Base-by-base conservation (phyloP, 2,329 filamentous ascomycete species). In the Hirsutella thompsonii region DNA sequence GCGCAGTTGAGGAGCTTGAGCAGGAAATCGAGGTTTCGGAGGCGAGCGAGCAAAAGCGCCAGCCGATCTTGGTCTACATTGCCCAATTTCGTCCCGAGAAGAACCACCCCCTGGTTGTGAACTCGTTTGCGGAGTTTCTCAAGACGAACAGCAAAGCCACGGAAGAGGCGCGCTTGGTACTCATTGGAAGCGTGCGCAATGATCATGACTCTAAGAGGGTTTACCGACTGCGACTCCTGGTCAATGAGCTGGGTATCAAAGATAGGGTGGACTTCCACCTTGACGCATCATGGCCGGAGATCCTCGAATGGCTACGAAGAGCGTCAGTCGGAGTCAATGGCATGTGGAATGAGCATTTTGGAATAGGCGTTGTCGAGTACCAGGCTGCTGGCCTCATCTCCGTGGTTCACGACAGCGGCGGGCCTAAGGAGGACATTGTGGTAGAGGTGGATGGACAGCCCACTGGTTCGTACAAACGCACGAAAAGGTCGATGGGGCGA, bases 301-400 rank as follows among this genome's bases (percentile, higher is more conserved):
- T 98, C 40, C 69, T 95, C 9, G 73, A 83, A 26, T 88, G 85
- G 76, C 68, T 96, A 45, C 68, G 76, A 40, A 78, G 69, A 46
- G 80, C 83, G 4, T 90, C 79, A 16, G 76, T 98, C 2, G 92
- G 92, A 38, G 88, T 94, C 23, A 98, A 98, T 52, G 87, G 84
- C 54, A 98, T 98, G 92, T 98, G 92, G 90, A 96, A 95, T 58
- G 92, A 98, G 65, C 92, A 98, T 61, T 98, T 98, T 58, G 92
- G 92, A 19, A 98, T 98, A 44, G 92, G 92, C 1, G 89, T 96
- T 14, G 92, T 98, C 33, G 92, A 98, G 67, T 98, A 96, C 57
- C 89, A 96, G 58, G 92, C 92, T 4, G 92, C 92, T 0, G 92
- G 92, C 1, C 68, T 98, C 43, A 88, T 98, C 43, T 80, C 83